phyloP scores from a whole-genome alignment of 2,329 filamentous ascomycete species.

The Alternaria triticina region DNA sequence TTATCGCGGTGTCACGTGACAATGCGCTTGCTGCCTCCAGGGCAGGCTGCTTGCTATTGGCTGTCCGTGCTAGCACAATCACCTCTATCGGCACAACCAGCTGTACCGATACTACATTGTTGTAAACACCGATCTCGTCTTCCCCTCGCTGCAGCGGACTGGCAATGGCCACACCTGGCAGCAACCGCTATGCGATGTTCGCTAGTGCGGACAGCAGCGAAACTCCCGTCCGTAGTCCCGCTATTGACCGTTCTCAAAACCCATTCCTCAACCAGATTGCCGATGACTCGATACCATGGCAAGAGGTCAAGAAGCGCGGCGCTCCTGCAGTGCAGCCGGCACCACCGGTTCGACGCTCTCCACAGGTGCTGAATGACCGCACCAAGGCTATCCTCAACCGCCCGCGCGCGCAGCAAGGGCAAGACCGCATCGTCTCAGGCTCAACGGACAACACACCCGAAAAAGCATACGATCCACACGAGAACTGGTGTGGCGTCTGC shows the following conservation, averaged over 20 bases:
- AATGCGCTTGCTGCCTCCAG: constrained; percentile 11
- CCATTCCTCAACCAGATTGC: constrained; percentile 32
- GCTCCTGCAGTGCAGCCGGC: constrained; percentile 1
- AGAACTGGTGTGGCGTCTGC: constrained; percentile 46
- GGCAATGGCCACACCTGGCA: constrained; percentile 21
- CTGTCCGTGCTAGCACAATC: neutral
- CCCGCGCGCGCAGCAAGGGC: neutral
- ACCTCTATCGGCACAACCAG: neutral
- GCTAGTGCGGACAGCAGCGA: constrained; percentile 15
- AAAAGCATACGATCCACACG: constrained; percentile 23
- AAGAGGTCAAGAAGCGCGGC: constrained; percentile 33
- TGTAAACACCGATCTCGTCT: neutral
- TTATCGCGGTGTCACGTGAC: constrained; percentile 2
- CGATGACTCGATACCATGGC: constrained; percentile 32
- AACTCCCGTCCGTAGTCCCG: neutral
- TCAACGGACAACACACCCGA: constrained; percentile 15
- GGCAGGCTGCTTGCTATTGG: neutral
- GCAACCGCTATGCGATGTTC: constrained; percentile 38
- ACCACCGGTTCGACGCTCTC: neutral
- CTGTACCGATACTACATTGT: neutral
- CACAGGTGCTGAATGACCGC: constrained; percentile 15
- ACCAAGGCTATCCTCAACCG: neutral
- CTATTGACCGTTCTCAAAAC: constrained; percentile 13
- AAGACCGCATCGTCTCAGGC: constrained; percentile 8
- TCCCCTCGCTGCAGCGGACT: neutral